These are phyloP conservation scores for Phytophthora citricola DNA, from an alignment of 352 stramenopile genomes.

Conservation along the genomic window DNA sequence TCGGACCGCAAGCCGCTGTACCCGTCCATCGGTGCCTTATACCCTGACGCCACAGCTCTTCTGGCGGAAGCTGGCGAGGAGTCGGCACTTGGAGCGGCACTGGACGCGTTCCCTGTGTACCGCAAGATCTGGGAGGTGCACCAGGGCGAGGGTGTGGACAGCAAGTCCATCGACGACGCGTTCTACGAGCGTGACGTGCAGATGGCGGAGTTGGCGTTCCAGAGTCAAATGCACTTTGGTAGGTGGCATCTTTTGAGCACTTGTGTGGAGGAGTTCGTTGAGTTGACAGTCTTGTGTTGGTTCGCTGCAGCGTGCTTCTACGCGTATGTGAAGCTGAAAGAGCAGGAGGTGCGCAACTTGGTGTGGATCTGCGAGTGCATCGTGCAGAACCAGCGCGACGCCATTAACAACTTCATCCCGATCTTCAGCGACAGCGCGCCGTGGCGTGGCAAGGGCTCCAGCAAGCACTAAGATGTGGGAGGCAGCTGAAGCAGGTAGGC, in stretches of 20 bases:
- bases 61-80: constrained; percentile 95
- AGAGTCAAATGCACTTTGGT: constrained; percentile 99
- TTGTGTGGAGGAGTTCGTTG: not conserved
- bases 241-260: constrained; percentile 13
- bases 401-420: constrained; percentile 99
- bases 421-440: constrained; percentile 97
- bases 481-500: not conserved
- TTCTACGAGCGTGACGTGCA: constrained; percentile 99
- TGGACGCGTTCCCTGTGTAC: constrained; percentile 97
- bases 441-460: constrained; percentile 85
- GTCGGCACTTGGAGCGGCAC: constrained; percentile 77
- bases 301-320: constrained; percentile 92
- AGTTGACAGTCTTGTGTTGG: constrained; percentile 5
- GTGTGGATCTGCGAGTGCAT: constrained; percentile 99
- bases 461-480: constrained; percentile 50
- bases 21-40: constrained; percentile 97
- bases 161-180: constrained; percentile 98
- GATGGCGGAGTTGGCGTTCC: constrained; percentile 98
- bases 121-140: constrained; percentile 97
- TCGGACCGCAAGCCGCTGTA: constrained; percentile 98
- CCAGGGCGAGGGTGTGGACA: constrained; percentile 91
- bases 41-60: constrained; percentile 96
- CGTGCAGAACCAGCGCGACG: constrained; percentile 98
- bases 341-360: constrained; percentile 99
- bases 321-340: constrained; percentile 99